phyloP scores from a whole-genome alignment of 1,284 basidiomycete genomes.

The Marasmius fiardii region DNA sequence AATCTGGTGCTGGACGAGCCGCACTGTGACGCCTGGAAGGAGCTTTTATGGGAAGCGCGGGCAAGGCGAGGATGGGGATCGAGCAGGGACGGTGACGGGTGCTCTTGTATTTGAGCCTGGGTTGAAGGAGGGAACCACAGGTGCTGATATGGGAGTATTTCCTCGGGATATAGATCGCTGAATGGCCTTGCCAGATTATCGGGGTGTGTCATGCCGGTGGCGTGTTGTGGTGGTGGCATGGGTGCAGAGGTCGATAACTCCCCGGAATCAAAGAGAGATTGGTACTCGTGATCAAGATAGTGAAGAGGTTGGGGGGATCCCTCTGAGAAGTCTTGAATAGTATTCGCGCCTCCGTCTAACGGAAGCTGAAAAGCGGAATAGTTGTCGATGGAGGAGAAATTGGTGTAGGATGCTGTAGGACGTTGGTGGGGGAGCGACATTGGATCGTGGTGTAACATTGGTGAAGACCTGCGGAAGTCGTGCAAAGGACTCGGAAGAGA shows the following conservation, averaged over 20 bases:
- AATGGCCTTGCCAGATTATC: constrained; percentile 24
- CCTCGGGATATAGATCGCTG: constrained; percentile 31
- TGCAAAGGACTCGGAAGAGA: not conserved
- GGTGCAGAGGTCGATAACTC: constrained; percentile 27
- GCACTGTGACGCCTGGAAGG: constrained; percentile 13
- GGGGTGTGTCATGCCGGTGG: constrained; percentile 42
- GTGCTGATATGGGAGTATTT: constrained; percentile 30
- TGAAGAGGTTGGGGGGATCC: constrained; percentile 36
- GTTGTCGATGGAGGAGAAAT: not conserved
- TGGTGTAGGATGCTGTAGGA: not conserved
- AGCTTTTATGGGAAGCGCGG: constrained; percentile 8
- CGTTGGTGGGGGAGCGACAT: not conserved
- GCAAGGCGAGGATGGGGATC: not conserved
- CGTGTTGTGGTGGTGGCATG: constrained; percentile 32
- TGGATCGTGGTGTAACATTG: constrained; percentile 6
- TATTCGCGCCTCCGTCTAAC: constrained; percentile 20
- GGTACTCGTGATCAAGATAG: constrained; percentile 40
- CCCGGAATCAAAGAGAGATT: constrained; percentile 39
- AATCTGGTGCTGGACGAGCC: constrained; percentile 29
- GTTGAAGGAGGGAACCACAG: constrained; percentile 27
- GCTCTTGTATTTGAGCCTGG: constrained; percentile 26
- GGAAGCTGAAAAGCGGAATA: not conserved
- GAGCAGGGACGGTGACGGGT: constrained; percentile 18
- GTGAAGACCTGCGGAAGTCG: not conserved
- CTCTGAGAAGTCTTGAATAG: constrained; percentile 39